Conservation (phyloP, 2,329 filamentous ascomycete species). For the Fusarium lateritium region DNA sequence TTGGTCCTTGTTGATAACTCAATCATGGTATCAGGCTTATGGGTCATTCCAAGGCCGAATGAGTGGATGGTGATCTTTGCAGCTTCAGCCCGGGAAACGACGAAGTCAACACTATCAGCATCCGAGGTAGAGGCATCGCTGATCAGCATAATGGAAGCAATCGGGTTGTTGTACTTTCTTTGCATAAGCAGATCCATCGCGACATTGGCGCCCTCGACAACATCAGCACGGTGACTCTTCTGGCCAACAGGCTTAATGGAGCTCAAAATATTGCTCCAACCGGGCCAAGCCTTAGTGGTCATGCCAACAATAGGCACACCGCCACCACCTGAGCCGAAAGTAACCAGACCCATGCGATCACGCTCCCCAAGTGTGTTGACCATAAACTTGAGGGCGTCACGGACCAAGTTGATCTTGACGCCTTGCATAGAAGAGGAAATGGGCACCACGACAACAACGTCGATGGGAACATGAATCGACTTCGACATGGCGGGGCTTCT, state of each 20-base stretch:
- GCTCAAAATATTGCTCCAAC: constrained; percentile 88
- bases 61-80: constrained; percentile 99
- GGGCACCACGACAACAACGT: constrained; percentile 96
- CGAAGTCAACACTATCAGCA: constrained; percentile 95
- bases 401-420: constrained; percentile 95
- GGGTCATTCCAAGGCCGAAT: constrained; percentile 94
- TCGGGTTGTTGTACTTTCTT: constrained; percentile 93
- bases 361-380: constrained; percentile 90
- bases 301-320: constrained; percentile 97
- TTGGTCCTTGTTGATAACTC: constrained; percentile 96
- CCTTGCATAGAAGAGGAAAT: constrained; percentile 99
- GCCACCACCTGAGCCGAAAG: constrained; percentile 94
- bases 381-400: constrained; percentile 93
- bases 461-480: constrained; percentile 88
- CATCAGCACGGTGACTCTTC: constrained; percentile 95
- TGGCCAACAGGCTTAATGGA: constrained; percentile 95
- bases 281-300: constrained; percentile 94
- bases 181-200: constrained; percentile 99
- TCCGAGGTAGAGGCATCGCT: constrained; percentile 97
- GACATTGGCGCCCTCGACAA: constrained; percentile 97
- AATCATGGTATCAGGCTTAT: constrained; percentile 99
- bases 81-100: constrained; percentile 95
- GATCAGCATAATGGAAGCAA: constrained; percentile 95
- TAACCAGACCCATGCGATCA: constrained; percentile 97
- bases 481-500: constrained; percentile 59